These are phyloP conservation scores for Tetracladium marchalianum DNA, from an alignment of 495 filamentous ascomycete genomes.

Conservation along the genomic window DNA sequence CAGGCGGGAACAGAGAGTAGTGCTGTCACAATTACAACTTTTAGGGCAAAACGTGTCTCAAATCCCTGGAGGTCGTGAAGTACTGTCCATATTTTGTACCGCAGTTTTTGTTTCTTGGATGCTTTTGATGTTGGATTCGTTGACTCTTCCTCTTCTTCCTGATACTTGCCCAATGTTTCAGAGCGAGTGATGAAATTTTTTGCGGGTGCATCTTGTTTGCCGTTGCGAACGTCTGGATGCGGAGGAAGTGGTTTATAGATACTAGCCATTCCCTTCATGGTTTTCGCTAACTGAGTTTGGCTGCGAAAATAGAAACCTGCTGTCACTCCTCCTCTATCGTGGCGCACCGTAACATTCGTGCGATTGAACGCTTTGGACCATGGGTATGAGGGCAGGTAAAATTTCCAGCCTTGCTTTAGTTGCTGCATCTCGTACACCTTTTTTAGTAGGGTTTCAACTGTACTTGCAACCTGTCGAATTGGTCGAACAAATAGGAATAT, in stretches of 20 bases:
- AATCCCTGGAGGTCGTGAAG: conserved; percentile 47
- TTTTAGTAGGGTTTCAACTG: conserved; percentile 30
- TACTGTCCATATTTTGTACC: conserved; percentile 36
- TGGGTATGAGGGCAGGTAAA: conserved; percentile 42
- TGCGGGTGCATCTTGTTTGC: conserved; percentile 20
- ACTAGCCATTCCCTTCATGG: conserved; percentile 25
- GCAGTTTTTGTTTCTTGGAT: conserved; percentile 22
- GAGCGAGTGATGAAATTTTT: conserved; percentile 2
- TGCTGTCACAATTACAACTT: conserved; percentile 38
- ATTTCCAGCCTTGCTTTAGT: conserved; percentile 22
- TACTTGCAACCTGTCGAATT: conserved; percentile 40
- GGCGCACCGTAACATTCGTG: conserved; percentile 44
- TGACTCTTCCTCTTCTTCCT: conserved; percentile 16
- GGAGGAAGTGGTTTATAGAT: conserved; percentile 23
- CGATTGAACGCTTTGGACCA: conserved; percentile 39
- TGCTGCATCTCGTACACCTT: conserved; percentile 38
- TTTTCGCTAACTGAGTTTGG: conserved; percentile 32
- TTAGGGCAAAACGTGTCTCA: conserved; percentile 47
- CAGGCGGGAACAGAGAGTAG: conserved; percentile 45
- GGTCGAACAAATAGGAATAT: conserved; percentile 47
- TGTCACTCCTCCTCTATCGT: conserved; percentile 48
- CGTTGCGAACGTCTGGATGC: conserved; percentile 14
- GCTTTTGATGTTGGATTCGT: conserved; percentile 17
- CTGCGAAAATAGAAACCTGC: conserved; percentile 43
- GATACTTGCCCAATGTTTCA: conserved; percentile 18